phyloP scores from a whole-genome alignment of 2,329 filamentous ascomycete genomes.

The Ilyonectria robusta region DNA sequence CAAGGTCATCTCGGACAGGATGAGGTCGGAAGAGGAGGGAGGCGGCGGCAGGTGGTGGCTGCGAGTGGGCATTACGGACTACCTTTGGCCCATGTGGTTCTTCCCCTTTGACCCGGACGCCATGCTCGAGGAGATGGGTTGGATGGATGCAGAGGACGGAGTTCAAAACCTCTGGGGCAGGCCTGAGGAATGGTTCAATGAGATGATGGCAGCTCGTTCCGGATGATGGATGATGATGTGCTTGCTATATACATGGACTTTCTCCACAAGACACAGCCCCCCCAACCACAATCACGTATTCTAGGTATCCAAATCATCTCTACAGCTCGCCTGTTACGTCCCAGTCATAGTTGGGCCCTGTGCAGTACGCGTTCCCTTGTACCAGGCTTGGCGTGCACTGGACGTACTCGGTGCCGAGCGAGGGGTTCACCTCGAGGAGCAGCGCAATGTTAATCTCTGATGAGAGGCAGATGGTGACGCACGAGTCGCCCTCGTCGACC shows the following conservation, averaged over 20 bases:
- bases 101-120: slow-evolving; percentile 26
- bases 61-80: slow-evolving; percentile 32
- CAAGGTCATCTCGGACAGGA: slow-evolving; percentile 35
- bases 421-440: slow-evolving; percentile 26
- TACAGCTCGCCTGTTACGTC: slow-evolving; percentile 5
- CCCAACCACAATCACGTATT: background rate
- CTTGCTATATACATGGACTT: slow-evolving; percentile 10
- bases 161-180: slow-evolving; percentile 37
- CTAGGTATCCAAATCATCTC: background rate
- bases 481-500: slow-evolving; percentile 8
- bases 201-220: slow-evolving; percentile 14
- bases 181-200: slow-evolving; percentile 23
- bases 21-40: slow-evolving; percentile 26
- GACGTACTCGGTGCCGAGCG: slow-evolving; percentile 24
- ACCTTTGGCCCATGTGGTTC: slow-evolving; percentile 36
- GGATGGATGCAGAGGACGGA: slow-evolving; percentile 30
- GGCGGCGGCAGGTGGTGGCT: slow-evolving; percentile 37
- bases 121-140: slow-evolving; percentile 33
- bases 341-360: slow-evolving; percentile 32
- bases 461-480: slow-evolving; percentile 24
- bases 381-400: slow-evolving; percentile 24
- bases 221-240: slow-evolving; percentile 12
- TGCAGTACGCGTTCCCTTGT: slow-evolving; percentile 27
- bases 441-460: slow-evolving; percentile 26
- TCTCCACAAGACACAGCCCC: background rate